A percentile compares a stretch with the other conserved stretches of the same genome.
Evolutionary conservation across 2,329 filamentous ascomycete genomes (phyloP).

Genomic region (Thielaviopsis populi): DNA sequence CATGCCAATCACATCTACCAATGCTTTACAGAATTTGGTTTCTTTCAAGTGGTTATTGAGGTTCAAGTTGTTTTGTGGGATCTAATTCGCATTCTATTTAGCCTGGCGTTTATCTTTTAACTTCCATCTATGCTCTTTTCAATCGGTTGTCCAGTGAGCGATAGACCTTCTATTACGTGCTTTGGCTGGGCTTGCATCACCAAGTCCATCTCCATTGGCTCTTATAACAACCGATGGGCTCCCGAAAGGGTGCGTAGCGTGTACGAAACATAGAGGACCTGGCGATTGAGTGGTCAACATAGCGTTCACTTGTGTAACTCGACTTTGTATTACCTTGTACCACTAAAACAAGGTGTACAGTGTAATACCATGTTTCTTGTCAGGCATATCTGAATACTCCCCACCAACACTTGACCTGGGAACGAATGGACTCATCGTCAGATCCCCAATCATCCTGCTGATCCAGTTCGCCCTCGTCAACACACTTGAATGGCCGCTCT

Average conservation of each 20-base stretch:
- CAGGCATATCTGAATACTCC: conserved; percentile 35
- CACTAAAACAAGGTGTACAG: too few relatives aligned
- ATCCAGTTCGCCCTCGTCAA: conserved; percentile 46
- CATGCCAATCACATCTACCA: too few relatives aligned
- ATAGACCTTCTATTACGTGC: too few relatives aligned
- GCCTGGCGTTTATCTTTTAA: not conserved
- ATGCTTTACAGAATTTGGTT: not conserved
- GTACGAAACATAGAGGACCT: not conserved
- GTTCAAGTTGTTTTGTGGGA: not conserved
- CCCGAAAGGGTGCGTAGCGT: not conserved
- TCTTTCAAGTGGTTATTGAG: not conserved
- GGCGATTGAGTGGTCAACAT: not conserved
- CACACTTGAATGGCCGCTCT: conserved; percentile 31
- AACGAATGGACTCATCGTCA: conserved; percentile 24
- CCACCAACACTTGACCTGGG: conserved; percentile 51
- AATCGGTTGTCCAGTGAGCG: too few relatives aligned
- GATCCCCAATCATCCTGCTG: conserved; percentile 62
- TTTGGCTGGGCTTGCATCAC: too few relatives aligned
- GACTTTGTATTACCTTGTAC: too few relatives aligned
- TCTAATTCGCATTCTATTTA: conserved; percentile 2
- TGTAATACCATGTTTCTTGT: too few relatives aligned
- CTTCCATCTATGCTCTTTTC: not conserved
- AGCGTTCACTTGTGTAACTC: not conserved
- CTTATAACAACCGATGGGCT: too few relatives aligned
- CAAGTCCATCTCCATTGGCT: too few relatives aligned